A percentile compares a stretch with the other conserved stretches of the same genome.
Evolutionary conservation across 257 asterid genomes (phyloP).

Genomic region (Penstemon eatonii): DNA sequence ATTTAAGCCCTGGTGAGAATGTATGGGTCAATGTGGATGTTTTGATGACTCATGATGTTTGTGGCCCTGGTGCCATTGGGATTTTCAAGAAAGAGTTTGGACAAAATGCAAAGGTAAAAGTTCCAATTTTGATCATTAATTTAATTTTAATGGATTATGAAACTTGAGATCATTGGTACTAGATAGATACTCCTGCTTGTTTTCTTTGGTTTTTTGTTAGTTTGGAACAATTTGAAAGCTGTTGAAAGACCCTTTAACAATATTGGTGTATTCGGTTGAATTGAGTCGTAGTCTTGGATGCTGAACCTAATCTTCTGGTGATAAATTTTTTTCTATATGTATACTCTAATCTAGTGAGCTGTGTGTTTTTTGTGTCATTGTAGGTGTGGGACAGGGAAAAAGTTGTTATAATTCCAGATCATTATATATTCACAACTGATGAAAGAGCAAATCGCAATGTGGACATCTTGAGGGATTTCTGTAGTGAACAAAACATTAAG

Average conservation of each 20-base stretch:
- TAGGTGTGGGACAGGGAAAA: constrained; percentile 98
- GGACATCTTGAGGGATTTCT: constrained; percentile 91
- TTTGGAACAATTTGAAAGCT: neutral
- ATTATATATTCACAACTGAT: constrained; percentile 90
- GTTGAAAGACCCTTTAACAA: neutral
- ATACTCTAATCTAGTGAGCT: constrained; percentile 6
- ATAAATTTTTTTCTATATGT: neutral
- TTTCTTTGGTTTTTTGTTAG: neutral
- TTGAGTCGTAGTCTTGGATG: neutral
- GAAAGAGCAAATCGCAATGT: constrained; percentile 95
- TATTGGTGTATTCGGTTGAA: neutral
- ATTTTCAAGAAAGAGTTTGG: constrained; percentile 92
- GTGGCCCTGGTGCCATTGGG: constrained; percentile 84
- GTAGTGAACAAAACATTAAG: constrained; percentile 83
- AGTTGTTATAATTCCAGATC: constrained; percentile 87
- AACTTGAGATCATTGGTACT: too few relatives aligned
- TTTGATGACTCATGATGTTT: constrained; percentile 93
- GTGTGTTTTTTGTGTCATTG: constrained; percentile 21
- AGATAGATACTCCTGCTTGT: neutral
- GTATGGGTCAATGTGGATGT: constrained; percentile 86
- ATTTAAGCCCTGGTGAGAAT: constrained; percentile 85
- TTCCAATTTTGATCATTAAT: too few relatives aligned
- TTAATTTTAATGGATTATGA: too few relatives aligned
- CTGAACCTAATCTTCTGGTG: neutral
- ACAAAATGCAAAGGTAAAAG: constrained; percentile 76